Conservation (phyloP, 192 early-diverging fungal species). For the Coemansia sp. region DNA sequence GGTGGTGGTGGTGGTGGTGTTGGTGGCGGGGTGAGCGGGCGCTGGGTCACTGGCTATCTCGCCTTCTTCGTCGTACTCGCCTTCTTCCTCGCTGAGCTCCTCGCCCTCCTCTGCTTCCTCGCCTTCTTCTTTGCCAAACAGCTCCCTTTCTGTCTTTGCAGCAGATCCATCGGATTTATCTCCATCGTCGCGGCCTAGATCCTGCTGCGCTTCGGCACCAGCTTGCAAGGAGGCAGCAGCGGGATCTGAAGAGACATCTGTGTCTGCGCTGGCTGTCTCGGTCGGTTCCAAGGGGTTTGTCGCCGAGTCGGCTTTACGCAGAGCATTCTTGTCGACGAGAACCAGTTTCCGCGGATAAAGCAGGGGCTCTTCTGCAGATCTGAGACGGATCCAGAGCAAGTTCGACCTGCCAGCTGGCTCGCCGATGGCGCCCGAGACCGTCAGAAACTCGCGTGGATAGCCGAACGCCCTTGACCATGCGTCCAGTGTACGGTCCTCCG, state of each 20-base stretch:
- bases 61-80: constrained; percentile 47
- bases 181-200: too few species aligned
- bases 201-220: too few species aligned
- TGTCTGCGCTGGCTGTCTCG: neutral
- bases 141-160: constrained; percentile 13
- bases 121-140: neutral
- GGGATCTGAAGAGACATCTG: too few species aligned
- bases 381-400: constrained; percentile 35
- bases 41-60: constrained; percentile 39
- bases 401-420: constrained; percentile 2
- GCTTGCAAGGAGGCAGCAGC: neutral
- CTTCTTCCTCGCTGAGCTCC: constrained; percentile 32
- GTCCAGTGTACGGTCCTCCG: constrained; percentile 22
- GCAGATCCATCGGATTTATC: too few species aligned
- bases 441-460: constrained; percentile 18
- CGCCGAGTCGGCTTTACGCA: neutral
- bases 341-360: constrained; percentile 42
- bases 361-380: constrained; percentile 19
- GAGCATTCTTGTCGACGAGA: constrained; percentile 14
- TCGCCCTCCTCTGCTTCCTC: constrained; percentile 40
- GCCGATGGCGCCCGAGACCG: neutral
- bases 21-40: neutral
- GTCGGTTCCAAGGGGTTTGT: neutral
- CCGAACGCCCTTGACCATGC: constrained; percentile 40
- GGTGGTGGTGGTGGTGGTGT: neutral